Percentiles rank a stretch among this genome's conserved stretches.
Evolutionary conservation across 768 basidiomycete species (phyloP).

Genomic region (Lactarius deliciosus): DNA sequence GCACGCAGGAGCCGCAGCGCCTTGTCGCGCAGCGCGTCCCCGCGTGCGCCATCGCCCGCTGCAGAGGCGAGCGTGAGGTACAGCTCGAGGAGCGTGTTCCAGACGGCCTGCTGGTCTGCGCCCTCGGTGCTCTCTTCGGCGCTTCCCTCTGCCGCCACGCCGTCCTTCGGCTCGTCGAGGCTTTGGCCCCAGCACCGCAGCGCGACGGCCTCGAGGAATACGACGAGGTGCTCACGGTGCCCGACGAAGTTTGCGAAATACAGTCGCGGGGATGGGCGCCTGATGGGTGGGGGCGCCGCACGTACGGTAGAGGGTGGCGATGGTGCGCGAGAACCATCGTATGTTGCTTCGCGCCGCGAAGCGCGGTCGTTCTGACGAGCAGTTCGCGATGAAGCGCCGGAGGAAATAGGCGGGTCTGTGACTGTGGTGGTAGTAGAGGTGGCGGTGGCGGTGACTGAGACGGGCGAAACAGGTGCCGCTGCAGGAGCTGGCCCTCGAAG

Average conservation of each 20-base stretch:
- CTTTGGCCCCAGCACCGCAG: constrained; percentile 75
- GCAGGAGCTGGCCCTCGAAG: constrained; percentile 57
- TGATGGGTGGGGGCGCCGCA: constrained; percentile 35
- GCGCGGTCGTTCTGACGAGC: constrained; percentile 25
- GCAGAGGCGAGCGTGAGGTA: constrained; percentile 66
- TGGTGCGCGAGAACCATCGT: constrained; percentile 36
- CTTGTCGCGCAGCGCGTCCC: constrained; percentile 50
- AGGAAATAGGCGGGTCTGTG: constrained; percentile 26
- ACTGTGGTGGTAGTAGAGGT: constrained; percentile 30
- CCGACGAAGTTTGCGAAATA: constrained; percentile 97
- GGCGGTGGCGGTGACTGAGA: constrained; percentile 38
- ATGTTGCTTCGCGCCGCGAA: constrained; percentile 41
- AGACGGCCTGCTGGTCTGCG: constrained; percentile 77
- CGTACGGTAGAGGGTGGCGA: constrained; percentile 34
- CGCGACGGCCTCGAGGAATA: constrained; percentile 88
- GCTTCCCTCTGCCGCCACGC: constrained; percentile 26
- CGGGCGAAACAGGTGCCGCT: constrained; percentile 42
- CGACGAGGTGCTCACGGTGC: constrained; percentile 76
- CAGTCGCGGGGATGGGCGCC: constrained; percentile 73
- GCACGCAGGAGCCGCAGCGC: constrained; percentile 71
- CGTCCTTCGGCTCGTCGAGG: constrained; percentile 43
- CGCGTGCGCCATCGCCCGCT: constrained; percentile 28
- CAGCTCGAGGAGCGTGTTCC: constrained; percentile 94
- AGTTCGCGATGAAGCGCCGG: constrained; percentile 21
- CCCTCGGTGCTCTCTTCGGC: constrained; percentile 40